Conservation (phyloP, 2,329 filamentous ascomycete species). For the Tolypocladium guangdongense region DNA sequence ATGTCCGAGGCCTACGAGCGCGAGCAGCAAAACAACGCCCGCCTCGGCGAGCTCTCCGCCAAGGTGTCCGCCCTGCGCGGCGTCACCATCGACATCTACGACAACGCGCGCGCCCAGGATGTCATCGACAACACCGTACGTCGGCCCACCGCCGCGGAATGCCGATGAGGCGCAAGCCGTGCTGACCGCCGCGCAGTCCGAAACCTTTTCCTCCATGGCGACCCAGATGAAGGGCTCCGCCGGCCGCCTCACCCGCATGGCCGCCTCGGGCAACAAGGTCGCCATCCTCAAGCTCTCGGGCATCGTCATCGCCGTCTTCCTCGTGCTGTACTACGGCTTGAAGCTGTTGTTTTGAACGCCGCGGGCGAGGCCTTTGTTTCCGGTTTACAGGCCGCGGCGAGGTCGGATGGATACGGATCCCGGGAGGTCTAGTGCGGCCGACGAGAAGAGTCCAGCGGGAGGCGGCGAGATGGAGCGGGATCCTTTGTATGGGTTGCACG, state of each 20-base stretch:
- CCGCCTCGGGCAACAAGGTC: slow-evolving; percentile 78
- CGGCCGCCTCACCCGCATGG: slow-evolving; percentile 76
- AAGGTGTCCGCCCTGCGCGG: slow-evolving; percentile 89
- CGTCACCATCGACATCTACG: slow-evolving; percentile 96
- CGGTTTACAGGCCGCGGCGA: not conserved
- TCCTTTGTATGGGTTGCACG: not conserved
- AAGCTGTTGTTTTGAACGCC: slow-evolving; percentile 48
- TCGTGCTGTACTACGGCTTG: slow-evolving; percentile 66
- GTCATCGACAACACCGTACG: slow-evolving; percentile 79
- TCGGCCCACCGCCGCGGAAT: not conserved
- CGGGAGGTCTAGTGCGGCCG: not conserved
- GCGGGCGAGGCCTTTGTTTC: not conserved
- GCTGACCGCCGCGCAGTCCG: slow-evolving; percentile 41
- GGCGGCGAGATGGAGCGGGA: not conserved
- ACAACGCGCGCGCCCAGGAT: slow-evolving; percentile 80
- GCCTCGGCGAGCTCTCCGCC: slow-evolving; percentile 77
- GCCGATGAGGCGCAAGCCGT: not conserved
- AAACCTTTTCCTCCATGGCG: slow-evolving; percentile 84
- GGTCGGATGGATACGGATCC: not conserved
- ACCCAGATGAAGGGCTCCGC: slow-evolving; percentile 77
- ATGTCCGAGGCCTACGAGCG: slow-evolving; percentile 74
- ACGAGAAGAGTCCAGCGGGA: not conserved
- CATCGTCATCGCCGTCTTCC: slow-evolving; percentile 62
- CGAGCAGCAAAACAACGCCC: slow-evolving; percentile 86
- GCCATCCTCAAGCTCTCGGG: slow-evolving; percentile 83